Base-by-base conservation (phyloP, 768 basidiomycete species). In the Psilocybe subaeruginosa region DNA sequence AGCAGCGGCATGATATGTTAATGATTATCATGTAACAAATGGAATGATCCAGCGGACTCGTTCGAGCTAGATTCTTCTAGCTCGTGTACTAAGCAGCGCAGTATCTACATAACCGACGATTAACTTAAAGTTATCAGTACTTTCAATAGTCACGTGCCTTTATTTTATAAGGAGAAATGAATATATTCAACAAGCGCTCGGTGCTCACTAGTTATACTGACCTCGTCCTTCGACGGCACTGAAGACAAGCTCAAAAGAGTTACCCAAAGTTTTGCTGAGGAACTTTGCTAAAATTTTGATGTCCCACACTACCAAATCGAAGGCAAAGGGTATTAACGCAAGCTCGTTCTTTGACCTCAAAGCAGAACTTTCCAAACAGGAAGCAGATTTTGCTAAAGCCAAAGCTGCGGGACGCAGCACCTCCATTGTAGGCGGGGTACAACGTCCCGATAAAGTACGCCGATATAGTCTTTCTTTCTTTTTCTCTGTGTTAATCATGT, bases 321-420 rank as follows among this genome's bases (percentile, higher is more conserved):
- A 84, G 69, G 87, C 86, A 14, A 84, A 86, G 39, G 90, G 90
- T 7, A 81, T 92, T 68, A 90, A 85, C 62, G 81, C 88, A 3
- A 83, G 81, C 60, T 92, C 93, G 0, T 91, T 93, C 72, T 84
- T 93, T n/a, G 91, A 93, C 68, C 85, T 95, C 46, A 91, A 90
- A 63, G 88, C 89, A 16, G 87, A 90, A 63, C 80, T 92, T 33
- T 73, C 85, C 16, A 89, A 85, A 69, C 81, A 82, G 58, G 85
- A 88, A 67, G 80, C 83, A 39, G 83, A 85, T 59, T 82, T 88
- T 60, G 61, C 80, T 3, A 85, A 81, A 68, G 79, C 75, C 56
- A 92, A 89, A 67, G 85, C 82, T 9, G 74, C 83, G 12, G 89
- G 89, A 11, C 80, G 80, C 62, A 78, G 77, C 30, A 80, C 77